Base-by-base conservation (phyloP, 495 filamentous ascomycete genomes). In the Pyronema omphalodes region DNA sequence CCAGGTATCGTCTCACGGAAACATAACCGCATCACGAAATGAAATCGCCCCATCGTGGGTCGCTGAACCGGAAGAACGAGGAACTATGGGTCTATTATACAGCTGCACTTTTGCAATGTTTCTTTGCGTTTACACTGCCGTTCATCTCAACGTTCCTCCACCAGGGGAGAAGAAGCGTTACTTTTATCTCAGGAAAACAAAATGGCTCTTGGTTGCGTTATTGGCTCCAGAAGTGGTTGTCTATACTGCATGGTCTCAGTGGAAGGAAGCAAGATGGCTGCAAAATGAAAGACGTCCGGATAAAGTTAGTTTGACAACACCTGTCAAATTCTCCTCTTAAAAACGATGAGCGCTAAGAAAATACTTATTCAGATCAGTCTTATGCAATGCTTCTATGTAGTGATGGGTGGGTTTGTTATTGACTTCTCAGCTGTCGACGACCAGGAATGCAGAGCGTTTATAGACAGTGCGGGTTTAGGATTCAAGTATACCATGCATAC, bases 401-500 rank as follows among this genome's bases (percentile, higher is more conserved):
- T 54, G 3, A 66, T 64, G 60, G 65, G 65, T 7, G 65, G 65
- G 0, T 55, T 60, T 36, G 59, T 58, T 12, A 44, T 69, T 71
- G 23, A 29, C 23, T 29, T 29, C 23, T 29, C 23, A 2, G 23
- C 23, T 29, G 23, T 29, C 23, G 23, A 29, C 1, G 23, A 43
- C 39, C 12, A 17, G 12, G 17, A 43, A 43, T 43, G 39, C 12
- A 43, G 6, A 3, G 17, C 1, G 3, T 43, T 43, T 43, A 1
- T 43, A n/a, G 6, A 6, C 39, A 6, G 6, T 1, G 3, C 1
- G 6, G 17, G 39, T 29, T 29, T 29, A 29, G 23, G 23, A 29
- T 29, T n/a, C n/a, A n/a, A n/a, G n/a, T n/a, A n/a, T n/a, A n/a
- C n/a, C n/a, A n/a, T n/a, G n/a, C n/a, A n/a, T n/a, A n/a, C n/a